Evolutionary conservation across 1,284 basidiomycete species (phyloP).

Genomic region (Ganoderma leucocontextum): DNA sequence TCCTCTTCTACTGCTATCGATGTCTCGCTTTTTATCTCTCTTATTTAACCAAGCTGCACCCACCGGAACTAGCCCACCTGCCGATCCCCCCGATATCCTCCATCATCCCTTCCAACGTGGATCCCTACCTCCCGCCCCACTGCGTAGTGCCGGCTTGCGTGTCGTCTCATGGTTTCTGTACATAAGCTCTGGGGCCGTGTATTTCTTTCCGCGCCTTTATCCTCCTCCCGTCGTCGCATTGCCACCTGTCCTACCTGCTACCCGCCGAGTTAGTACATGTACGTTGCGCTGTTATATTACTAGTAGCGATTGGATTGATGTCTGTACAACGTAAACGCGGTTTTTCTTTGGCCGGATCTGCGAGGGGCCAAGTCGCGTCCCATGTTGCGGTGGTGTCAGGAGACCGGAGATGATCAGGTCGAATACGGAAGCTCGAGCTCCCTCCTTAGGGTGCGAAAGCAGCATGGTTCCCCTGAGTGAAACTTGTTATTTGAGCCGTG

Average conservation of each 20-base stretch:
- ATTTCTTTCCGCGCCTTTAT: constrained; percentile 16
- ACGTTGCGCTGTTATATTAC: constrained; percentile 38
- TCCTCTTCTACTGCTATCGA: constrained; percentile 28
- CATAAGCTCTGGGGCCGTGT: constrained; percentile 27
- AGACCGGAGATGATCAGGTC: no score
- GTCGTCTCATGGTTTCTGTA: constrained; percentile 23
- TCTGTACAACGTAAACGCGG: constrained; percentile 30
- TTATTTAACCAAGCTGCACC: constrained; percentile 30
- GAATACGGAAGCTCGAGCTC: neutral
- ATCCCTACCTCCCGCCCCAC: constrained; percentile 20
- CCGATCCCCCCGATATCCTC: constrained; percentile 19
- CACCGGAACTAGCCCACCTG: constrained; percentile 23
- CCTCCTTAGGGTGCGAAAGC: neutral
- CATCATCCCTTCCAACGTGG: constrained; percentile 20
- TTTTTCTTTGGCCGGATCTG: constrained; percentile 6
- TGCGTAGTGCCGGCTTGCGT: constrained; percentile 19
- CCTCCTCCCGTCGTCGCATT: constrained; percentile 30
- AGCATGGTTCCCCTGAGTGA: neutral
- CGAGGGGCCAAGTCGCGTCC: neutral
- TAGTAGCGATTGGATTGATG: constrained; percentile 33
- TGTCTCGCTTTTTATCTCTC: constrained; percentile 36
- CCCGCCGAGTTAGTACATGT: constrained; percentile 34
- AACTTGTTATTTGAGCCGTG: neutral
- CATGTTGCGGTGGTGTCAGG: neutral
- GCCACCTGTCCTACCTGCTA: constrained; percentile 33